These are phyloP conservation scores for Lantana camara DNA, from an alignment of 257 asterid species.

Conservation along the genomic window DNA sequence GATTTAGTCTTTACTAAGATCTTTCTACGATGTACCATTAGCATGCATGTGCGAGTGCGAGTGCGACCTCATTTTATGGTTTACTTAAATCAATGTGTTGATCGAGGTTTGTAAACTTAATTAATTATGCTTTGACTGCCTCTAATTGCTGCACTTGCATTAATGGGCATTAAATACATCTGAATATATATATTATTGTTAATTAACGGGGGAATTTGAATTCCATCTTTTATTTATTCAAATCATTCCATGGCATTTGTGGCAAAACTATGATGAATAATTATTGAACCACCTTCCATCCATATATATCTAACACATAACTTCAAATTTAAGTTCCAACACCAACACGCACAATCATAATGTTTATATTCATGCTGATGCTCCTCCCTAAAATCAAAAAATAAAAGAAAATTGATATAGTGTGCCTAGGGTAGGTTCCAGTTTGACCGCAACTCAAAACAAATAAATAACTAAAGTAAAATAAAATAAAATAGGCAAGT, in stretches of 20 bases:
- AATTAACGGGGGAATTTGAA: no score
- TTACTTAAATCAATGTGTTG: not conserved
- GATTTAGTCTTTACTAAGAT: constrained; percentile 42
- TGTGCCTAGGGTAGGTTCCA: constrained; percentile 21
- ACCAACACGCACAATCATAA: not conserved
- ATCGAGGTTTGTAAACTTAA: not conserved
- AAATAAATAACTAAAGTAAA: not conserved
- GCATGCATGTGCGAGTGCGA: constrained; percentile 30
- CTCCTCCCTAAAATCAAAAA: no score
- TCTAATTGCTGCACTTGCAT: constrained; percentile 11
- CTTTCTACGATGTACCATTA: constrained; percentile 26
- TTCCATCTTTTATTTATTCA: no score
- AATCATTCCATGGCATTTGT: no score
- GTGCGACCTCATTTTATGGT: not conserved
- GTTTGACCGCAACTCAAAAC: constrained; percentile 7
- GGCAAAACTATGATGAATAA: not conserved
- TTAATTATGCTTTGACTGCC: not conserved
- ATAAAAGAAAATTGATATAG: not conserved
- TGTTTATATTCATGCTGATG: not conserved
- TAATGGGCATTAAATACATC: constrained; percentile 6
- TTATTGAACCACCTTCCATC: not conserved
- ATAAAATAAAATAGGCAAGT: not conserved
- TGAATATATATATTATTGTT: no score
- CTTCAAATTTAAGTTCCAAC: constrained; percentile 25
- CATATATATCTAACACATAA: constrained; percentile 6